Conservation (phyloP, 345 rosid species). For the Dovyalis caffra region DNA sequence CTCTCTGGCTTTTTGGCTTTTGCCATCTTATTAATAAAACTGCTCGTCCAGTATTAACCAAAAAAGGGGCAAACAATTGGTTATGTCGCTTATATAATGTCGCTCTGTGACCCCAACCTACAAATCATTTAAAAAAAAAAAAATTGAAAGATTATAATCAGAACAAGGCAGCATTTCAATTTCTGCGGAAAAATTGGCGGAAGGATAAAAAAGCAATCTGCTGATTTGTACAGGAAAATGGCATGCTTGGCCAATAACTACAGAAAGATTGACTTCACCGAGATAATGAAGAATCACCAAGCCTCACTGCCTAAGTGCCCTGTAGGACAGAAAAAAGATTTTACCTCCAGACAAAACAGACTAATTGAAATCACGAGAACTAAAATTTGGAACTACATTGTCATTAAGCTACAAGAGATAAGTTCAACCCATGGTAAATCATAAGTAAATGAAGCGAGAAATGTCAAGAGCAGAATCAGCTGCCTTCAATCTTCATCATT, state of each 20-base stretch:
- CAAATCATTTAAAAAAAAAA: not conserved
- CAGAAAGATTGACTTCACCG: not conserved
- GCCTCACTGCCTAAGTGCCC: not conserved
- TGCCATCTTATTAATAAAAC: too few relatives aligned
- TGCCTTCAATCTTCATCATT: constrained; percentile 17
- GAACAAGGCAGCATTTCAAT: not conserved
- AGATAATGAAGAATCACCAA: not conserved
- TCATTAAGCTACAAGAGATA: constrained; percentile 33
- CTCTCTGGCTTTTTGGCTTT: too few relatives aligned
- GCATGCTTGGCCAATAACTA: not conserved
- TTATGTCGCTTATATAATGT: not conserved
- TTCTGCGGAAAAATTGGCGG: not conserved
- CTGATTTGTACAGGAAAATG: not conserved
- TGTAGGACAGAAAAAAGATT: not conserved
- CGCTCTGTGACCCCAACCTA: not conserved
- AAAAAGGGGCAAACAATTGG: too few relatives aligned
- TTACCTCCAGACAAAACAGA: not conserved
- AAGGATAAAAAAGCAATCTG: not conserved
- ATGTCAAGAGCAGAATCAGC: constrained; percentile 24
- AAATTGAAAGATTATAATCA: not conserved
- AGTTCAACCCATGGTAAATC: constrained; percentile 25
- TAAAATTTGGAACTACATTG: constrained; percentile 15
- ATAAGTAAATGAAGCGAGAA: constrained; percentile 27
- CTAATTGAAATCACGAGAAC: constrained; percentile 10
- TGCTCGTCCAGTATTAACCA: too few relatives aligned